These are phyloP conservation scores for Arthrobotrys sinensis DNA, from an alignment of 2,329 filamentous ascomycete genomes.

Conservation along the genomic window DNA sequence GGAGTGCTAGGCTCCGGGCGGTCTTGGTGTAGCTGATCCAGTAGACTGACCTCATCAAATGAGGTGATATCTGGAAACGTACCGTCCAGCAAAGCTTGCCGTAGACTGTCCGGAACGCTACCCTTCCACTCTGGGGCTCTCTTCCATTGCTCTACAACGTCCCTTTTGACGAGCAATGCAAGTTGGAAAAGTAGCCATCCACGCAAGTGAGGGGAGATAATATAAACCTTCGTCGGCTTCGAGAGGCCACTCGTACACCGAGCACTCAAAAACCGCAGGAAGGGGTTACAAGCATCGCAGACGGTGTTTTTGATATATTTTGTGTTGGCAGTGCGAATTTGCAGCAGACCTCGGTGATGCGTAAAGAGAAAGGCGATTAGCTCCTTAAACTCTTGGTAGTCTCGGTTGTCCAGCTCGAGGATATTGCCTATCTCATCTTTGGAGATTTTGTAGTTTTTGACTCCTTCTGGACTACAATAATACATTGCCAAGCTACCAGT, in stretches of 20 bases:
- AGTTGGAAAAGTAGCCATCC: constrained; percentile 37
- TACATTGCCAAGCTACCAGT: too few species aligned
- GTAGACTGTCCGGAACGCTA: background rate
- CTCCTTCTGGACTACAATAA: background rate
- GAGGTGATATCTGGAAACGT: background rate
- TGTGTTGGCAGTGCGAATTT: background rate
- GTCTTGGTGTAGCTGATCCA: background rate
- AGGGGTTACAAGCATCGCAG: constrained; percentile 22
- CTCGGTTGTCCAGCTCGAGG: background rate
- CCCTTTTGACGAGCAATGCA: background rate
- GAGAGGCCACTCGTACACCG: background rate
- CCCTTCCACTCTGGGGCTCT: constrained; percentile 10
- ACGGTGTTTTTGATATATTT: background rate
- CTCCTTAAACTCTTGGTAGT: constrained; percentile 4
- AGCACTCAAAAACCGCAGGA: background rate
- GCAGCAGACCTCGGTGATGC: background rate
- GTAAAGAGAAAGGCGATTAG: constrained; percentile 22
- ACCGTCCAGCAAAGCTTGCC: background rate
- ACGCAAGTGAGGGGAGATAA: background rate
- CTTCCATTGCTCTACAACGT: background rate
- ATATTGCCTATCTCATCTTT: constrained; percentile 3
- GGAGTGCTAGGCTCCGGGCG: background rate
- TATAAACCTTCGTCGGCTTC: too few species aligned
- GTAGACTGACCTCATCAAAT: background rate
- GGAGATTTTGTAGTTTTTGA: background rate